These are phyloP conservation scores for Leccinum boreale DNA, from an alignment of 768 basidiomycete genomes.

Conservation along the genomic window DNA sequence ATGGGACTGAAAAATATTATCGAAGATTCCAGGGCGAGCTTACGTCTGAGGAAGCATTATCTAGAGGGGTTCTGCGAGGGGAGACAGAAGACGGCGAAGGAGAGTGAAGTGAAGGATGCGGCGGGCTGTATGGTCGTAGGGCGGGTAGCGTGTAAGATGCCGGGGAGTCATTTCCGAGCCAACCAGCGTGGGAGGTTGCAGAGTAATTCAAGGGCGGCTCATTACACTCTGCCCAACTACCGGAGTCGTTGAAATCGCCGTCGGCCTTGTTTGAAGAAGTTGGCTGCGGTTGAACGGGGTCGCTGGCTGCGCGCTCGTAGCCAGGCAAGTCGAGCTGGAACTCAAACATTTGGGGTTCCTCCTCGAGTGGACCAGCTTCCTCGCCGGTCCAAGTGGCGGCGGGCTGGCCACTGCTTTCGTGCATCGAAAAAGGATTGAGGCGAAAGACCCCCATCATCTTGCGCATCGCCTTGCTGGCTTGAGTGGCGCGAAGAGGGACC, in stretches of 20 bases:
- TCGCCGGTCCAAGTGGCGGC: constrained; percentile 44
- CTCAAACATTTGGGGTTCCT: constrained; percentile 61
- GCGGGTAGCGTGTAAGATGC: constrained; percentile 29
- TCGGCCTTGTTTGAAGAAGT: constrained; percentile 6
- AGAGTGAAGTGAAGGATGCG: constrained; percentile 25
- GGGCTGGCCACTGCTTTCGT: constrained; percentile 45
- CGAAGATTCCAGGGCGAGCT: not conserved
- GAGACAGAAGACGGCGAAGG: constrained; percentile 27
- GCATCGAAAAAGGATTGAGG: constrained; percentile 72
- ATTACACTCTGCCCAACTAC: constrained; percentile 24
- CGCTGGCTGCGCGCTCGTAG: constrained; percentile 18
- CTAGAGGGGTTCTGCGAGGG: constrained; percentile 24
- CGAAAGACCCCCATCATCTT: constrained; percentile 77
- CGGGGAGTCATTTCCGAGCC: constrained; percentile 29
- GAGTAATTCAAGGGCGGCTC: constrained; percentile 20
- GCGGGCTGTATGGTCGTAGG: constrained; percentile 28
- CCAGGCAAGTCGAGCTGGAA: constrained; percentile 52
- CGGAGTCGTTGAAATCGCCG: constrained; percentile 16
- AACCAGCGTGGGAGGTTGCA: constrained; percentile 21
- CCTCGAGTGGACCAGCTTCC: constrained; percentile 56
- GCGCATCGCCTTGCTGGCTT: constrained; percentile 68
- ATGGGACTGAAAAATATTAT: not conserved
- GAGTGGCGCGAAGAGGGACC: constrained; percentile 73
- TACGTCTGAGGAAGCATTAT: constrained; percentile 27
- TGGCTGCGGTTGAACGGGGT: constrained; percentile 19